Percentiles rank a stretch among this genome's conserved stretches.
Conservation (phyloP, 495 filamentous ascomycete genomes). For the Astrothelium subdiscretum region DNA sequence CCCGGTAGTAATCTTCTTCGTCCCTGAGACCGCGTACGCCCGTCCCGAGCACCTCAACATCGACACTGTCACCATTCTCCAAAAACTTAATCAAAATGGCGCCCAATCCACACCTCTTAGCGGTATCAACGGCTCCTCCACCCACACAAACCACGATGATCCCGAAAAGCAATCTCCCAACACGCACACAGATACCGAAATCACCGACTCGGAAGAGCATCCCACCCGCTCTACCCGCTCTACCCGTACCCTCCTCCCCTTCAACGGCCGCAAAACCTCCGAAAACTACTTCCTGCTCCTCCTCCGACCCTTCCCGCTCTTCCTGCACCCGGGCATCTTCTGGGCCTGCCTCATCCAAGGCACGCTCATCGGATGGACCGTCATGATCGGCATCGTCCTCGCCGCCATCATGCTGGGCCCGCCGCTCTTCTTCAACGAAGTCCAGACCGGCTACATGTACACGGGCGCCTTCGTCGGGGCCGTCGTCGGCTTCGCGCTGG, state of each 20-base stretch:
- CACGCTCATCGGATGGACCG: slow-evolving; percentile 85
- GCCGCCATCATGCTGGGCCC: slow-evolving; percentile 70
- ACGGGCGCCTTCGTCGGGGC: slow-evolving; percentile 78
- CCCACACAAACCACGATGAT: not conserved
- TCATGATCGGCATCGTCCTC: slow-evolving; percentile 81
- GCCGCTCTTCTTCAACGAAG: slow-evolving; percentile 72
- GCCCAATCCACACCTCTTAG: not conserved
- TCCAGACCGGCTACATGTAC: slow-evolving; percentile 79
- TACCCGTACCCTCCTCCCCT: slow-evolving; percentile 41
- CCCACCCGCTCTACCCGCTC: not conserved
- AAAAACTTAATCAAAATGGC: not conserved
- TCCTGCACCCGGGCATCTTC: slow-evolving; percentile 71
- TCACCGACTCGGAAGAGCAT: slow-evolving; percentile 7
- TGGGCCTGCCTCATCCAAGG: slow-evolving; percentile 91
- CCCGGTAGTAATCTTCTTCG: slow-evolving; percentile 49
- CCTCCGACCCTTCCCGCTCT: slow-evolving; percentile 51
- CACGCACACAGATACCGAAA: slow-evolving; percentile 3
- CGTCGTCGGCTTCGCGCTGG: slow-evolving; percentile 60
- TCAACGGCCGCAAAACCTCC: slow-evolving; percentile 70
- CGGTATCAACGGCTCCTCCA: not conserved
- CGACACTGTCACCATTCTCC: slow-evolving; percentile 6
- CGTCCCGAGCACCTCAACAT: slow-evolving; percentile 54
- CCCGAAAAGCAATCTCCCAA: slow-evolving; percentile 6
- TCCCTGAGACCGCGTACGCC: slow-evolving; percentile 74
- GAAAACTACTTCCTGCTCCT: slow-evolving; percentile 50